A percentile compares a stretch with the other conserved stretches of the same genome.
Evolutionary conservation across 2,329 filamentous ascomycete species (phyloP).

Genomic region (Akanthomyces uredinophilus): DNA sequence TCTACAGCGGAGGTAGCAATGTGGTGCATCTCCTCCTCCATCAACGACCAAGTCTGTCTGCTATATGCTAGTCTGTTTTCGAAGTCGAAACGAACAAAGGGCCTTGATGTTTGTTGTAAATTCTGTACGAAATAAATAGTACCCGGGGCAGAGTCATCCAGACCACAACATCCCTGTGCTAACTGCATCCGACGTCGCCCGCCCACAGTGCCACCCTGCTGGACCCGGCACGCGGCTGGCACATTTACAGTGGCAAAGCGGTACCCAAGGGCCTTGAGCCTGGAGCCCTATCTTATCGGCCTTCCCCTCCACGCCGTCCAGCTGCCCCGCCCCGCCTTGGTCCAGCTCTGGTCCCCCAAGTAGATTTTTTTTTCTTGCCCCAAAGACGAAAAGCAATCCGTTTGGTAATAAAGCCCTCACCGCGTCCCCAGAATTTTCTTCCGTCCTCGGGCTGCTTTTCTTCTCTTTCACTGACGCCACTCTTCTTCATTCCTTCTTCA

Average conservation of each 20-base stretch:
- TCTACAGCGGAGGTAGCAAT: neutral
- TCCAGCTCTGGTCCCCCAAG: neutral
- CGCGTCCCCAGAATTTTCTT: slow-evolving; percentile 7
- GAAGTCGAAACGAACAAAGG: no score
- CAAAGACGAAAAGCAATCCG: slow-evolving; percentile 6
- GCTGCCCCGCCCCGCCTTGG: slow-evolving; percentile 13
- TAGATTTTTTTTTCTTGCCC: slow-evolving; percentile 8
- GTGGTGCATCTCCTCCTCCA: neutral
- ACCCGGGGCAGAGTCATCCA: neutral
- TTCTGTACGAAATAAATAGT: neutral
- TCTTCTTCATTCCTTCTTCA: slow-evolving; percentile 10
- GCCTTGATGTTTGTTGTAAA: no score
- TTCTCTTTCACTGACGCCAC: neutral
- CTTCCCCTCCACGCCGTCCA: neutral
- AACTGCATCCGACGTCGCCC: slow-evolving; percentile 7
- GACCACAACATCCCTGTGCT: neutral
- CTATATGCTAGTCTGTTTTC: neutral
- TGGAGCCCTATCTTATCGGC: slow-evolving; percentile 6
- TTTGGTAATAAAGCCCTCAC: slow-evolving; percentile 14
- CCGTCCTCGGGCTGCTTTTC: neutral
- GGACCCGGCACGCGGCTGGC: neutral
- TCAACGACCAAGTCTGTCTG: neutral
- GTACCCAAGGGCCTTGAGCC: neutral
- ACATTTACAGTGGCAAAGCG: neutral
- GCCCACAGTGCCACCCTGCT: neutral